Evolutionary conservation across 2,329 filamentous ascomycete species (phyloP), one percentile per base, ranked within the genome.

Genomic region (Hymenoscyphus infarciens): DNA sequence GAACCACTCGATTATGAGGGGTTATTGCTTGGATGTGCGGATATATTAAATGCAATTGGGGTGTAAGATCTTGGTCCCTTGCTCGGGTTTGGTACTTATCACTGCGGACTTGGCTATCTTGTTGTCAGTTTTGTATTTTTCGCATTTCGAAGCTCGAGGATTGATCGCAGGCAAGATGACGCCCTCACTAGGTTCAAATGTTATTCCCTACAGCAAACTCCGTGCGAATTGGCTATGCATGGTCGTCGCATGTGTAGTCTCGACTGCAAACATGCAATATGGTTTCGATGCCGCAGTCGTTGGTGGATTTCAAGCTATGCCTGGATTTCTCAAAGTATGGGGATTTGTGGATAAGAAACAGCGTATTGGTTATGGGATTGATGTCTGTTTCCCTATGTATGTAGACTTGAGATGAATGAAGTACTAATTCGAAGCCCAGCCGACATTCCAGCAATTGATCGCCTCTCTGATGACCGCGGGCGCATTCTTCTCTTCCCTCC

Each of bases 271-370:
- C 53, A 61, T 82, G 75, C 80, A 83, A 67, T 83, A 83, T 69
- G 80, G 80, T 2, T 76, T 83, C 5, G 80, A 83, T 69, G 78
- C 75, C 11, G 76, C 78, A 2, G 77, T 77, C 7, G 74, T 83
- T 0, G 77, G 77, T 8, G 78, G 76, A 2, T 70, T 81, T 3
- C 77, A 81, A 66, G 79, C 80, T 2, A 82, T 82, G 80, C 80
- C 81, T 0, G 81, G 81, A 0, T 83, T 83, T 58, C 68, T 83
- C 8, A 74, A 75, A 58, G 79, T 83, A 0, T 83, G 81, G 67
- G 81, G 81, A 1, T 80, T 82, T 25, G 56, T 57, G 19, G 66
- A 68, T 35, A 60, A 60, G 31, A 61, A 56, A 3, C 64, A 55
- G 42, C 39, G 58, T 27, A 45, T 68, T 45, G 66, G 66, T 33